Conservation (phyloP, 1,139 yeast species). For the Suhomyces bokatorum region DNA sequence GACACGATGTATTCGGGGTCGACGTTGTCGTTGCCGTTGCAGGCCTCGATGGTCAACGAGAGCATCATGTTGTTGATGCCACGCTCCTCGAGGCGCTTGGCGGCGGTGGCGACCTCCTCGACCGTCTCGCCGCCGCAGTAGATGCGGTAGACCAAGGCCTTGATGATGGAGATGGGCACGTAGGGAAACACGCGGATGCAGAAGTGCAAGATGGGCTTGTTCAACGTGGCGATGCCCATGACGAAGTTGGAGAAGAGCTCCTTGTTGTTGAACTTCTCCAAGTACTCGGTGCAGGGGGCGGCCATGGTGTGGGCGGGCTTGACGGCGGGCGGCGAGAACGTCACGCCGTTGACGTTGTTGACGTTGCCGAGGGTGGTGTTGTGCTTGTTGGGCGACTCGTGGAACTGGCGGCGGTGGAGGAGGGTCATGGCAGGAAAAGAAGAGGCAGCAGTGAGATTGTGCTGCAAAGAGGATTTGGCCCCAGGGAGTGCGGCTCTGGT, state of each 20-base stretch:
- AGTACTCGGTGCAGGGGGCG: conserved; percentile 23
- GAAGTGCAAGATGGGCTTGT: conserved; percentile 57
- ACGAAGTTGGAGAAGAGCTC: conserved; percentile 62
- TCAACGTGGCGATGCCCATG: conserved; percentile 67
- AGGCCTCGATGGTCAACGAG: conserved; percentile 88
- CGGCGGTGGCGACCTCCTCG: conserved; percentile 68
- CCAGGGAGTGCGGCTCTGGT: not conserved
- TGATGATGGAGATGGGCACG: conserved; percentile 71
- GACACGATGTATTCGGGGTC: conserved; percentile 64
- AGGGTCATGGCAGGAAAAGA: not conserved
- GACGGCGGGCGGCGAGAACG: not conserved
- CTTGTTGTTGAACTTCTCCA: conserved; percentile 33
- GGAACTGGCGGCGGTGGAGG: conserved; percentile 13
- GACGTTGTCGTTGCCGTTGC: conserved; percentile 69
- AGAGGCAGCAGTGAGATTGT: not conserved
- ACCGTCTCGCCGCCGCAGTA: conserved; percentile 91
- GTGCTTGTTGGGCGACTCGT: conserved; percentile 22
- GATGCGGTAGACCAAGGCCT: conserved; percentile 72
- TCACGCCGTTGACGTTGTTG: conserved; percentile 10
- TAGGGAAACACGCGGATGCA: conserved; percentile 72
- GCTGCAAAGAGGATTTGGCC: not conserved
- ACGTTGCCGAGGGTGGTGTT: conserved; percentile 17
- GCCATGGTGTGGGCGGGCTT: not conserved
- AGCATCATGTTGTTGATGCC: conserved; percentile 95
- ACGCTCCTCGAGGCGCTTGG: conserved; percentile 61